Evolutionary conservation across 129 eudicot genomes (phyloP).

Genomic region (Smallanthus sonchifolius): DNA sequence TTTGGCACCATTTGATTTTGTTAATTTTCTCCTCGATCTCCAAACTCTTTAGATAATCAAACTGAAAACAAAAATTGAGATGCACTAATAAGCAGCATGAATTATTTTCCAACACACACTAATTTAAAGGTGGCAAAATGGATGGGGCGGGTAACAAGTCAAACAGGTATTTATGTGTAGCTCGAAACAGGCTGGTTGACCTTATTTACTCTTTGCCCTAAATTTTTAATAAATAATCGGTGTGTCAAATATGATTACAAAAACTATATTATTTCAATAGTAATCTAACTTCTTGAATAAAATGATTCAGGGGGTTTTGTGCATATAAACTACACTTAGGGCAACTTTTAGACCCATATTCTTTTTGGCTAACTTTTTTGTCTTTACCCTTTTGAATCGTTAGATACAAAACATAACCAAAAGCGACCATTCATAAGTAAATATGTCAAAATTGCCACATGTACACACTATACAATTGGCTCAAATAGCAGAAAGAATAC

Average conservation of each 20-base stretch:
- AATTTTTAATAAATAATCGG: background rate
- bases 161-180: background rate
- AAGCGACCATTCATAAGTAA: background rate
- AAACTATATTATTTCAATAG: background rate
- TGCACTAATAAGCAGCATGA: background rate
- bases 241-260: background rate
- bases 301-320: background rate
- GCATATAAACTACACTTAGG: slow-evolving; percentile 1
- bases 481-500: slow-evolving; percentile 30
- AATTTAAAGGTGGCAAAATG: background rate
- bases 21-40: slow-evolving; percentile 99
- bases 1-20: slow-evolving; percentile 98
- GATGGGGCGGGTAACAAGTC: background rate
- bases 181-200: background rate
- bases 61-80: slow-evolving; percentile 50
- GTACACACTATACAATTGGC: background rate
- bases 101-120: background rate
- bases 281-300: background rate
- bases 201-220: background rate
- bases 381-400: background rate
- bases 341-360: background rate
- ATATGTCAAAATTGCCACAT: background rate
- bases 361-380: background rate
- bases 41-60: slow-evolving; percentile 97
- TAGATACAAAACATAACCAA: background rate